Evolutionary conservation across 495 filamentous ascomycete genomes (phyloP).

Genomic region (Lepraria neglecta): DNA sequence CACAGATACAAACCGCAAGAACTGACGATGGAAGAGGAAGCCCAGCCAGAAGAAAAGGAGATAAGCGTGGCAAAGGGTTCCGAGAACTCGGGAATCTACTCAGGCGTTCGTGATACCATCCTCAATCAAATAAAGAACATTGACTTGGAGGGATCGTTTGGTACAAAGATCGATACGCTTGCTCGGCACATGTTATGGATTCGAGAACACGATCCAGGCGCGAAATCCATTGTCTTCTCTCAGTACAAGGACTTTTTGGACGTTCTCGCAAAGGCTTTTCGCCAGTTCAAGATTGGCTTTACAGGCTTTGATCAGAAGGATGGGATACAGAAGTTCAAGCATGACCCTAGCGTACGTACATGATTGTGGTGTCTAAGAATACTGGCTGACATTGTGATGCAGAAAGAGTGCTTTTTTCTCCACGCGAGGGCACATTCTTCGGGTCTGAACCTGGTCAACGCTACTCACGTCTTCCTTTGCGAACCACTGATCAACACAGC

Average conservation of each 20-base stretch:
- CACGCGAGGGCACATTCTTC: constrained; percentile 83
- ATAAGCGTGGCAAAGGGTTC: background rate
- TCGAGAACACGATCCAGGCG: constrained; percentile 71
- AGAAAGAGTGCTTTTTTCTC: constrained; percentile 77
- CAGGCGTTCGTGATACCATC: constrained; percentile 60
- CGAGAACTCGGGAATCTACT: constrained; percentile 58
- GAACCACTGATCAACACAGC: constrained; percentile 90
- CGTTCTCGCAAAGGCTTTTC: constrained; percentile 61
- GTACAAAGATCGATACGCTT: constrained; percentile 83
- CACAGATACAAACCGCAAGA: constrained; percentile 61
- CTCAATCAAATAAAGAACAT: constrained; percentile 78
- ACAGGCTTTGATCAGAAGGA: constrained; percentile 55
- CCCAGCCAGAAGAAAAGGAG: constrained; percentile 21
- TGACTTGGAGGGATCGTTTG: constrained; percentile 67
- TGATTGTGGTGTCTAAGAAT: background rate
- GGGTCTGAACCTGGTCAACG: constrained; percentile 84
- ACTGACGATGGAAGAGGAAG: constrained; percentile 63
- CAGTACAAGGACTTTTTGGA: constrained; percentile 79
- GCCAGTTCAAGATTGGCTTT: constrained; percentile 60
- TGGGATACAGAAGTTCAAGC: constrained; percentile 68
- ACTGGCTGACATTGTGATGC: constrained; percentile 1
- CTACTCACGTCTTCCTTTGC: constrained; percentile 89
- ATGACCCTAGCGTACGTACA: constrained; percentile 52
- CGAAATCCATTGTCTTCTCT: constrained; percentile 87
- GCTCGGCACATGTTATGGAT: constrained; percentile 80